These are phyloP conservation scores for Monosporascus ibericus DNA, from an alignment of 2,329 filamentous ascomycete species.

Conservation along the genomic window DNA sequence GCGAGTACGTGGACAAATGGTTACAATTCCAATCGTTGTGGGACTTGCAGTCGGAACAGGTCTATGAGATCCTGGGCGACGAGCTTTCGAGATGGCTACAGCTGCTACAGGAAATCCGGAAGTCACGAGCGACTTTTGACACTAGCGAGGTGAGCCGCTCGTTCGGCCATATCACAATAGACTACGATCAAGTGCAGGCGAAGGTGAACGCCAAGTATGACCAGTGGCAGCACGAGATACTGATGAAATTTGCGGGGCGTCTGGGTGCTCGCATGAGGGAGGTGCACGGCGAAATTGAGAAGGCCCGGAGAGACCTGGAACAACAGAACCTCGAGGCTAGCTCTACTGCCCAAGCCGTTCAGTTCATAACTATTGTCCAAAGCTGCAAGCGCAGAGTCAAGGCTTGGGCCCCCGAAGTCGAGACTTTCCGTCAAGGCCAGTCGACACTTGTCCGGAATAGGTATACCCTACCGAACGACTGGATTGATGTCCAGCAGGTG, in stretches of 20 bases:
- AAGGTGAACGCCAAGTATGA: slow-evolving; percentile 99
- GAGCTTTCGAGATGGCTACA: slow-evolving; percentile 91
- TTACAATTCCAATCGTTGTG: slow-evolving; percentile 96
- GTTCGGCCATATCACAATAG: slow-evolving; percentile 91
- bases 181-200: slow-evolving; percentile 97
- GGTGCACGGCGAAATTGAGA: slow-evolving; percentile 85
- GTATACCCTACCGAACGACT: slow-evolving; percentile 89
- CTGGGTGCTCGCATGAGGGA: slow-evolving; percentile 89
- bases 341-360: slow-evolving; percentile 93
- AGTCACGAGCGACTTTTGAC: slow-evolving; percentile 92
- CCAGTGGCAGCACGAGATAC: slow-evolving; percentile 97
- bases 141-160: slow-evolving; percentile 89
- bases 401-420: slow-evolving; percentile 90
- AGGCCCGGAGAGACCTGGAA: slow-evolving; percentile 84
- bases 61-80: slow-evolving; percentile 87
- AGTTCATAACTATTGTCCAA: slow-evolving; percentile 97
- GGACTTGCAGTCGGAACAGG: slow-evolving; percentile 94
- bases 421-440: slow-evolving; percentile 92
- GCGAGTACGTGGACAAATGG: slow-evolving; percentile 93
- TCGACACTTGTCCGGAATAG: slow-evolving; percentile 85
- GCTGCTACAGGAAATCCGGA: slow-evolving; percentile 92
- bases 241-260: slow-evolving; percentile 85
- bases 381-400: slow-evolving; percentile 92
- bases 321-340: slow-evolving; percentile 87
- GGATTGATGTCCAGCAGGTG: slow-evolving; percentile 93